Conservation (phyloP, 2,329 filamentous ascomycete genomes). For the Penicillium verrucosum region DNA sequence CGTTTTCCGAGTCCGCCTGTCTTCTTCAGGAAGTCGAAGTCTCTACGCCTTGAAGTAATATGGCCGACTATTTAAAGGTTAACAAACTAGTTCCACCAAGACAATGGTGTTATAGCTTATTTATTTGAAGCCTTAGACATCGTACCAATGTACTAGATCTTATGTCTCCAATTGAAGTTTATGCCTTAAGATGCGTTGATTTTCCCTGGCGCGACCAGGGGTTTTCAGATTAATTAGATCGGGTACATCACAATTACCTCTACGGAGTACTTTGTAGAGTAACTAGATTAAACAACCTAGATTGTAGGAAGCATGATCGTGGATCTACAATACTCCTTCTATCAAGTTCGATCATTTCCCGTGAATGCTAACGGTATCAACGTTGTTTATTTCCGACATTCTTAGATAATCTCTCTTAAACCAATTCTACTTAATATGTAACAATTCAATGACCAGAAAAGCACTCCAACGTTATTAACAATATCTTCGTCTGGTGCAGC, state of each 20-base stretch:
- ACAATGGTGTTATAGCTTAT: background rate
- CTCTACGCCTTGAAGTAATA: background rate
- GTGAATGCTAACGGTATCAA: too few species aligned
- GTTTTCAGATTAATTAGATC: background rate
- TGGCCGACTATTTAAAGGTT: background rate
- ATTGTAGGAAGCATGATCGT: background rate
- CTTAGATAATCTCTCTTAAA: background rate
- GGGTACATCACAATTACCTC: background rate
- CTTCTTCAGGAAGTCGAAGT: background rate
- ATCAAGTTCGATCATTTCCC: too few species aligned
- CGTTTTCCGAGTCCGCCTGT: background rate
- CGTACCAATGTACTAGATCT: too few species aligned
- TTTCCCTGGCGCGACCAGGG: background rate
- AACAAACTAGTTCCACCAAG: background rate
- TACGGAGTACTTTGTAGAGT: too few species aligned
- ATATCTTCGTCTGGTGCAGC: too few species aligned
- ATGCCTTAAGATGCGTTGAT: background rate
- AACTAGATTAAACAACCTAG: too few species aligned
- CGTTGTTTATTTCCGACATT: background rate
- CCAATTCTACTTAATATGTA: too few species aligned
- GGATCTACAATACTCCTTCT: too few species aligned
- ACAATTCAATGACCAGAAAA: too few species aligned
- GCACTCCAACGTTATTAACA: too few species aligned
- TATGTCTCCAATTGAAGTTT: background rate
- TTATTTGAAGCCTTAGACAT: background rate